Percentiles rank a stretch among this genome's conserved stretches.
phyloP scores from a whole-genome alignment of 2,329 filamentous ascomycete genomes.

The Exophiala sp. region DNA sequence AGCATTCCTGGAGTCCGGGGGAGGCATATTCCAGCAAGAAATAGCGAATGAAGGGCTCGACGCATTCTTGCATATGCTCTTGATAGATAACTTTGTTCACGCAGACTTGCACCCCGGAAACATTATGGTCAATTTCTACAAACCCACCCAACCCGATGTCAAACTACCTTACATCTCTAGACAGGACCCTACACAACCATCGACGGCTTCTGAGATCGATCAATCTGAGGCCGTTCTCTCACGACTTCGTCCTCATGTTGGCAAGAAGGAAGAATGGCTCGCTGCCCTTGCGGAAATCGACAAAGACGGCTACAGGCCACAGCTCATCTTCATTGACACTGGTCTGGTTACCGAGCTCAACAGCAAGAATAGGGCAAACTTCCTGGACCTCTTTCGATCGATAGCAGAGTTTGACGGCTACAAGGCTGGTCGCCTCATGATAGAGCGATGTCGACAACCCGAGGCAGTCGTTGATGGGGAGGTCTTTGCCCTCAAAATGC shows the following conservation, averaged over 20 bases:
- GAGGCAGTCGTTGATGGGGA: slow-evolving; percentile 85
- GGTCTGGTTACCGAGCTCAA: slow-evolving; percentile 94
- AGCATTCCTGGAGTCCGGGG: slow-evolving; percentile 86
- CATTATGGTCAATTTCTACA: slow-evolving; percentile 99
- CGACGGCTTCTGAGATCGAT: slow-evolving; percentile 58
- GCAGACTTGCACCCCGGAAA: slow-evolving; percentile 96
- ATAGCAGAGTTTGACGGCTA: slow-evolving; percentile 97
- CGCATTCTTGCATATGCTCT: slow-evolving; percentile 91
- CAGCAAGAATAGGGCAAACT: slow-evolving; percentile 78
- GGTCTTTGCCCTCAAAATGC: slow-evolving; percentile 92
- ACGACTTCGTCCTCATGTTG: slow-evolving; percentile 70
- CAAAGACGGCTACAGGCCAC: slow-evolving; percentile 81
- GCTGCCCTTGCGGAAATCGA: slow-evolving; percentile 73
- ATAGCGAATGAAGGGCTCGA: slow-evolving; percentile 94
- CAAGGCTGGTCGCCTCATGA: slow-evolving; percentile 92
- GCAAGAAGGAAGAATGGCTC: slow-evolving; percentile 68
- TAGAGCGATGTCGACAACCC: slow-evolving; percentile 87
- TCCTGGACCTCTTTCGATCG: slow-evolving; percentile 91
- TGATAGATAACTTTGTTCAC: slow-evolving; percentile 97
- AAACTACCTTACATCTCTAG: slow-evolving; percentile 47
- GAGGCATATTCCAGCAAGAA: slow-evolving; percentile 87
- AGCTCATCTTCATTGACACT: slow-evolving; percentile 96
- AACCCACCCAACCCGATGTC: slow-evolving; percentile 69
- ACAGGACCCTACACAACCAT: slow-evolving; percentile 37
- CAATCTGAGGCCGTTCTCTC: slow-evolving; percentile 84